Conservation (phyloP, 169 alveolate species). For the Plasmodium knowlesi region DNA sequence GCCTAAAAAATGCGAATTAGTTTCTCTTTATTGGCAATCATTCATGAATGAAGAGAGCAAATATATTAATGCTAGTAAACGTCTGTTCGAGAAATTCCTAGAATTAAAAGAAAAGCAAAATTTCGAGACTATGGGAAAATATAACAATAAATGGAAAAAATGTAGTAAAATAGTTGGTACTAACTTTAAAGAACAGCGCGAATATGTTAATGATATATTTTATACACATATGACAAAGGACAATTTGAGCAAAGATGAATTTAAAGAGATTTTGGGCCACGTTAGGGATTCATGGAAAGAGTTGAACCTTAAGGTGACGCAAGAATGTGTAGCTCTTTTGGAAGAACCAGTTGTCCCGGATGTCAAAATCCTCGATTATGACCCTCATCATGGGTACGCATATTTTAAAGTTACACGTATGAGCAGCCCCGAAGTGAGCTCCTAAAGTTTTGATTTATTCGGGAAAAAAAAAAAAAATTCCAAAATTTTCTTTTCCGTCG, state of each 20-base stretch:
- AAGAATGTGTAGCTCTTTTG: neutral
- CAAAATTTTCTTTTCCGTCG: too few species aligned
- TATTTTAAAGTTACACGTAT: too few species aligned
- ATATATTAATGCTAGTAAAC: neutral
- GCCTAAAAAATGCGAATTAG: neutral
- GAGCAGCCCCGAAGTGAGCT: too few species aligned
- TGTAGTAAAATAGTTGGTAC: neutral
- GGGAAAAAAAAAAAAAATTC: too few species aligned
- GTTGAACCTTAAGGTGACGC: neutral
- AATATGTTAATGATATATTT: neutral
- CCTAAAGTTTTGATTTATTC: too few species aligned
- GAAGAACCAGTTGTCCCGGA: neutral
- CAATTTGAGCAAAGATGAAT: neutral
- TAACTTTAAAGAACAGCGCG: neutral
- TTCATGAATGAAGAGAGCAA: neutral
- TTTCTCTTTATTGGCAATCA: neutral
- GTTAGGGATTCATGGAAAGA: neutral
- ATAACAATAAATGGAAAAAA: neutral
- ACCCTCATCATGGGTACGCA: too few species aligned
- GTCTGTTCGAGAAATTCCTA: neutral
- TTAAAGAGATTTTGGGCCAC: neutral
- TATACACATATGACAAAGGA: neutral
- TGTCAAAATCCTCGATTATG: too few species aligned
- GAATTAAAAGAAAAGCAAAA: neutral
- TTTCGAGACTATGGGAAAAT: neutral